A percentile compares a stretch with the other conserved stretches of the same genome.
These are phyloP conservation scores for Naganishia antarctica DNA, from an alignment of 768 basidiomycete genomes.

Conservation along the genomic window DNA sequence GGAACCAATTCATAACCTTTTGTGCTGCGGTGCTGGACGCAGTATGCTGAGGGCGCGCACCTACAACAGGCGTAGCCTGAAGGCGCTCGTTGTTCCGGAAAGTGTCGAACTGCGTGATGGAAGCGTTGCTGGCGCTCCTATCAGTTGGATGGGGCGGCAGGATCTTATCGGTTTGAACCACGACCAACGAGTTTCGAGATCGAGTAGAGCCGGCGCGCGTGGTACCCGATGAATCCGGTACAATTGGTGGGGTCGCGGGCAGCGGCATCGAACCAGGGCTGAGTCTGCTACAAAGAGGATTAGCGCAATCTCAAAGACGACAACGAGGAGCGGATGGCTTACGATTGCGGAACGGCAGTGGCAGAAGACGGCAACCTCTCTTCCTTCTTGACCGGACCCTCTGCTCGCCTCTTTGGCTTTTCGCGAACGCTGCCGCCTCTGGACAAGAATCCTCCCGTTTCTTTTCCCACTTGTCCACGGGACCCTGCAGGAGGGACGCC, in stretches of 20 bases:
- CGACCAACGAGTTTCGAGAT: conserved; percentile 36
- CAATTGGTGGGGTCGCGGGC: neutral
- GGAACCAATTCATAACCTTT: conserved; percentile 99
- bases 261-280: neutral
- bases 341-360: neutral
- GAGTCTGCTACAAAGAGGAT: neutral
- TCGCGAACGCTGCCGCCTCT: conserved; percentile 14
- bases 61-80: neutral
- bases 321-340: too few species aligned
- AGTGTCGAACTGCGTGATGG: conserved; percentile 42
- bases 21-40: conserved; percentile 57
- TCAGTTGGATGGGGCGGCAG: conserved; percentile 35
- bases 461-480: neutral
- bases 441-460: neutral
- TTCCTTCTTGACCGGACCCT: conserved; percentile 5
- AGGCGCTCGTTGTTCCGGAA: conserved; percentile 9
- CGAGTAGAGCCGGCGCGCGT: conserved; percentile 26
- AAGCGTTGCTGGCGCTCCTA: conserved; percentile 63
- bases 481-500: conserved; percentile 1
- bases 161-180: conserved; percentile 35
- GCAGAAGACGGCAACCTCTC: neutral
- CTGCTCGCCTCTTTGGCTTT: conserved; percentile 21
- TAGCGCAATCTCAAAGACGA: too few species aligned
- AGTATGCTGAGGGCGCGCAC: conserved; percentile 24
- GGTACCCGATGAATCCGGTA: neutral